Base-by-base conservation (phyloP, 106 monocot genomes). In the Posidonia australis region DNA sequence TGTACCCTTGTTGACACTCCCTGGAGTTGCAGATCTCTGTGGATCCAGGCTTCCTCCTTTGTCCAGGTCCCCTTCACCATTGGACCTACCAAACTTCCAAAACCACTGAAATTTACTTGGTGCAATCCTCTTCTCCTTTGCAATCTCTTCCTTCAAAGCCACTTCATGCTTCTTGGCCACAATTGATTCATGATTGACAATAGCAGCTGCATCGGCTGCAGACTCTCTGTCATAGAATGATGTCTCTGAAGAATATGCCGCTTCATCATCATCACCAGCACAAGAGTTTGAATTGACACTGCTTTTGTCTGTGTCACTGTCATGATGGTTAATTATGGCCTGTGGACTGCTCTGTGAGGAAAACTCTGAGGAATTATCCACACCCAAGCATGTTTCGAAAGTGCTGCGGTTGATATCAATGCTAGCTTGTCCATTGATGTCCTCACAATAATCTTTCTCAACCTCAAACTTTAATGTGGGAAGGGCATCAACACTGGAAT, bases 41-140 rank as follows among this genome's bases (percentile, higher is more conserved):
- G 30, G 18, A 5, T 68, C 65, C 17, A 24, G 32, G 27, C 9
- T 74, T 53, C 19, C 74, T 24, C 19, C 66, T 44, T 75, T 81
- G 12, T 73, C 71, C 2, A 29, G 10, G 25, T 46, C 74, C 28
- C 64, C 65, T 74, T 68, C 81, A 22, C 20, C 29, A 22, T 30
- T 63, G 27, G 68, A 66, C 74, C 64, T 77, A 65, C 70, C 78
- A 41, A 90, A 83, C 67, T 74, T 85, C 74, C 76, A 85, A 46
- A 90, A 30, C 89, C 89, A 85, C 45, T 78, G 82, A 42, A 86
- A 80, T 77, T 56, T 86, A 45, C 68, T 41, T 12, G 82, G 46
- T 2, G 66, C 26, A 1, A 64, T 48, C 54, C 73, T 85, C 51
- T 44, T 74, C 27, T 86, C 78, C 47, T 76, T 79, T 9, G 32